Evolutionary conservation across 2,329 filamentous ascomycete species (phyloP), one percentile per base, ranked within the genome.

Genomic region (Exutisphaerella laricina): DNA sequence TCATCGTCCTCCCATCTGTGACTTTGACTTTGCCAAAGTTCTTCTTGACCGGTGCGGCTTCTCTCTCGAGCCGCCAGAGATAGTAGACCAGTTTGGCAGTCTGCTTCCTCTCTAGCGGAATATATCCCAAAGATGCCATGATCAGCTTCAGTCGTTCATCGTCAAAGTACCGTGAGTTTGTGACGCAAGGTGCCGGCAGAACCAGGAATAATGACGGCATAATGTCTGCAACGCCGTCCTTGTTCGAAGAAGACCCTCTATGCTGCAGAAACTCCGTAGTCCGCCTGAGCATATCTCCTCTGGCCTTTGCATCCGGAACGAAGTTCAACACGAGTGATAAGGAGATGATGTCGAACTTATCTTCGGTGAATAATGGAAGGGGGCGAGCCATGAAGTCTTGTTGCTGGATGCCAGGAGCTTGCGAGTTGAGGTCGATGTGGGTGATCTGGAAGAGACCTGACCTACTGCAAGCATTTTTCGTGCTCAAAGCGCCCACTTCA

Each of bases 331-430:
- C 92, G 40, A 98, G 70, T 6, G 88, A 95, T 17, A 98, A 72
- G 37, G 88, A 95, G 58, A 98, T 83, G 39, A 97, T 78, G 61
- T 98, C 87, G 61, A 97, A 97, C 16, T 71, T 71, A 29, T 88
- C 80, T 0, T 69, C 64, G 4, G 75, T 70, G 16, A 73, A 61
- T 1, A 60, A 62, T 0, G 90, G 90, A 3, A 90, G 65, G 0
- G 88, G 85, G 18, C 88, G 76, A 54, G 87, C 70, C 89, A 98
- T 95, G 59, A 98, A 97, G 64, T 98, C 88, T 61, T 96, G 88
- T 64, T 94, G 80, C 44, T 81, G 62, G 53, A 98, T 98, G 0
- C 80, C 82, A 1, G 82, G 73, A 34, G 82, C 82, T 60, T 94
- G 88, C 46, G 88, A 92, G 65, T 94, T 85, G 43, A 98, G 70